Conservation (phyloP, 2,329 filamentous ascomycete genomes). For the Berkeleyomyces rouxiae region DNA sequence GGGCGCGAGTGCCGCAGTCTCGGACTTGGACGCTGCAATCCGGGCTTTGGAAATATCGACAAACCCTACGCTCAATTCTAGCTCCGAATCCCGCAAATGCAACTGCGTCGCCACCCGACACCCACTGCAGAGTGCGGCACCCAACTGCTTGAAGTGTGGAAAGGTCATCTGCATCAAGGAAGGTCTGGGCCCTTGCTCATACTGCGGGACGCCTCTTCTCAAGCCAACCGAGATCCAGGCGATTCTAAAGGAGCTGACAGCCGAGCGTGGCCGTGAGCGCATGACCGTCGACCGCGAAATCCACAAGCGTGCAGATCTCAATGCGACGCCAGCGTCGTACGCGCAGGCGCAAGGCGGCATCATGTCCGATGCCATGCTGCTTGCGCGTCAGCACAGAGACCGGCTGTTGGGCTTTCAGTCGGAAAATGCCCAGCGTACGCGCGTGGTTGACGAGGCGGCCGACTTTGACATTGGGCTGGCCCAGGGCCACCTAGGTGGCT, state of each 20-base stretch:
- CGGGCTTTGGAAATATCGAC: slow-evolving; percentile 80
- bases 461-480: slow-evolving; percentile 39
- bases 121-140: slow-evolving; percentile 74
- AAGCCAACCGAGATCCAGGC: slow-evolving; percentile 57
- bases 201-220: slow-evolving; percentile 62
- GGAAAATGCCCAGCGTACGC: slow-evolving; percentile 69
- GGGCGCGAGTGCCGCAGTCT: slow-evolving; percentile 56
- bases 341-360: slow-evolving; percentile 27
- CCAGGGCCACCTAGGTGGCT: slow-evolving; percentile 30
- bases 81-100: slow-evolving; percentile 50
- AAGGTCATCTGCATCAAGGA: slow-evolving; percentile 94
- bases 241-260: slow-evolving; percentile 69
- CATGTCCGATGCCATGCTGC: slow-evolving; percentile 31
- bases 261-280: slow-evolving; percentile 73
- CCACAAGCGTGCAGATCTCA: slow-evolving; percentile 49
- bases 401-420: slow-evolving; percentile 68
- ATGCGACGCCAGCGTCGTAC: slow-evolving; percentile 43
- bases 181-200: slow-evolving; percentile 85
- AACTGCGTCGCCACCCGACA: slow-evolving; percentile 80
- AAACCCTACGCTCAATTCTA: slow-evolving; percentile 50
- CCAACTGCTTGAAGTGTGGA: slow-evolving; percentile 82
- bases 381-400: slow-evolving; percentile 64
- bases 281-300: slow-evolving; percentile 64
- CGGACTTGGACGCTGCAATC: slow-evolving; percentile 65
- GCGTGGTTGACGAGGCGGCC: slow-evolving; percentile 68